These are phyloP conservation scores for Rosa hybrid DNA, from an alignment of 331 rosid genomes.

Conservation along the genomic window DNA sequence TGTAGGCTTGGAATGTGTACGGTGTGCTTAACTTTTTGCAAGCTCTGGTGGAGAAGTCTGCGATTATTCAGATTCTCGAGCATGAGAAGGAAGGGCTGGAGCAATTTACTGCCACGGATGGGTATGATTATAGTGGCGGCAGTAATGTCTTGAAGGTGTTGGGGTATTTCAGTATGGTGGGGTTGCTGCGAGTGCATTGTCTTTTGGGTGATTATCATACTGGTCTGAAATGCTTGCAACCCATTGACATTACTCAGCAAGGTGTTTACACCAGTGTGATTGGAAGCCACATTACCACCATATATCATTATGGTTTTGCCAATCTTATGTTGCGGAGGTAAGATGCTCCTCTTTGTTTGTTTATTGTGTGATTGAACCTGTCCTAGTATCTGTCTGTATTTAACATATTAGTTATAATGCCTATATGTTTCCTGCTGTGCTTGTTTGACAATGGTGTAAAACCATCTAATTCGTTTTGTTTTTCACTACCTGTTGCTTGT, in stretches of 20 bases:
- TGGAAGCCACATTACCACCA: constrained; percentile 91
- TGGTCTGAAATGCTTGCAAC: constrained; percentile 78
- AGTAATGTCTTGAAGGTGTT: constrained; percentile 95
- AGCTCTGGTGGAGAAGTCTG: constrained; percentile 92
- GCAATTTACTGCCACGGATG: constrained; percentile 86
- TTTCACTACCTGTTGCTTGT: not conserved
- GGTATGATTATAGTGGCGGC: constrained; percentile 88
- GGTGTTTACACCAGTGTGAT: constrained; percentile 84
- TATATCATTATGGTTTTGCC: constrained; percentile 96
- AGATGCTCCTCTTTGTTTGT: not conserved
- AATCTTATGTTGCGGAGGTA: constrained; percentile 96
- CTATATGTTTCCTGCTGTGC: not conserved
- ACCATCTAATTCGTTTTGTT: not conserved
- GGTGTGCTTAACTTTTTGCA: constrained; percentile 92
- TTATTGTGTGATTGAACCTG: not conserved
- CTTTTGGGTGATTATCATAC: constrained; percentile 95
- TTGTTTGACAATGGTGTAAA: not conserved
- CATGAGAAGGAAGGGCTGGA: constrained; percentile 87
- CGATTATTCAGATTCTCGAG: constrained; percentile 83
- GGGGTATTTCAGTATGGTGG: constrained; percentile 98
- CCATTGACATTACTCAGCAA: constrained; percentile 84
- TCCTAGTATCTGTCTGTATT: constrained; percentile 1
- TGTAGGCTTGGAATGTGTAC: constrained; percentile 91
- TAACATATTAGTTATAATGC: not conserved
- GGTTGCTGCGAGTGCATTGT: constrained; percentile 91